Evolutionary conservation across 805 yeast genomes (phyloP), one percentile per base, ranked within the genome.

Genomic region (Saturnispora zaruensis): DNA sequence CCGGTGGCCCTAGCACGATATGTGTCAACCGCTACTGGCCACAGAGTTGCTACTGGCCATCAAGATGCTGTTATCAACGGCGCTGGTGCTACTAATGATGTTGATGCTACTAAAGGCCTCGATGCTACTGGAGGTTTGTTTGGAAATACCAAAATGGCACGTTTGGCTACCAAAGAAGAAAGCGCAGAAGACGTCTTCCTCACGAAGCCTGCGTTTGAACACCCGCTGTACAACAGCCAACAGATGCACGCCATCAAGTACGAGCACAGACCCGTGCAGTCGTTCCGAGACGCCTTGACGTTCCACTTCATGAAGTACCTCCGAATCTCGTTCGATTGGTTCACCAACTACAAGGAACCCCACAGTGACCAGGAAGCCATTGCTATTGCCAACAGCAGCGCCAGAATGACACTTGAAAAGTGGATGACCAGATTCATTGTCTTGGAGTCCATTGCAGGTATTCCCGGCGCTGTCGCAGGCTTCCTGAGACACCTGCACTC

Each of bases 401-500:
- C 71, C 54, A 68, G 68, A 47, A 78, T 83, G 85, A 78, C 83
- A 5, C 76, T 75, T 24, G 71, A 68, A 48, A 78, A 79, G 59
- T 84, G 89, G 89, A 57, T 84, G 51, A 75, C 79, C 6, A 63
- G 84, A 48, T 66, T 76, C 50, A 76, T 84, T 36, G 81, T 84
- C 57, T 71, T 83, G 56, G 90, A 83, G 63, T 75, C 81, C 52
- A 73, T 84, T 50, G 90, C 90, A 4, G 89, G 87, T 7, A 86
- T 83, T n/a, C 90, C 90, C 1, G 89, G 90, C 9, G 77, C 81
- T 72, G 84, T 80, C 44, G 90, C 86, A 3, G 84, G 84, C 1
- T 83, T 82, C 65, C 63, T 84, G 41, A 74, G 89, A 51, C 89
- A 84, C 60, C 70, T 83, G 57, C 81, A 79, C 54, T 76, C 86